Evolutionary conservation across 768 basidiomycete species (phyloP).

Genomic region (Roridomyces roridus): DNA sequence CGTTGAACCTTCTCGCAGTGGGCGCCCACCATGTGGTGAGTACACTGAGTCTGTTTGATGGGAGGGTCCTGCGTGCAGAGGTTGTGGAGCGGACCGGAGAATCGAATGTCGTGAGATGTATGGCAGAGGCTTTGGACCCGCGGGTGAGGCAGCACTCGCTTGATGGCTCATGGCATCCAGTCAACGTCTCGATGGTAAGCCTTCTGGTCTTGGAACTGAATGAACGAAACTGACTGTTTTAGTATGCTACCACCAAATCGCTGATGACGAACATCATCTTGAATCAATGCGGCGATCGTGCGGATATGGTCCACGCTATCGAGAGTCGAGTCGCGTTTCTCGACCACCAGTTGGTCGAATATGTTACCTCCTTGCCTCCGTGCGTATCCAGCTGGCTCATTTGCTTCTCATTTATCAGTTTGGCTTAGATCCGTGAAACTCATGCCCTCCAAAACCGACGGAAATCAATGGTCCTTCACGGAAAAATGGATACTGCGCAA

Average conservation of each 20-base stretch:
- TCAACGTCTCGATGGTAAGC: not conserved
- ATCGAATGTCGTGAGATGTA: not conserved
- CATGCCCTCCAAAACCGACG: not conserved
- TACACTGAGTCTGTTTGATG: no score
- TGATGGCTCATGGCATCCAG: no score
- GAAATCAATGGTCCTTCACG: slow-evolving; percentile 1
- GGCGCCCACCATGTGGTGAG: no score
- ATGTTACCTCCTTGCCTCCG: slow-evolving; percentile 11
- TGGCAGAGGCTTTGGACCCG: slow-evolving; percentile 1
- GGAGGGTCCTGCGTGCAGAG: no score
- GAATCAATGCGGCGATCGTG: slow-evolving; percentile 8
- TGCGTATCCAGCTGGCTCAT: not conserved
- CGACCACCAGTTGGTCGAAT: slow-evolving; percentile 16
- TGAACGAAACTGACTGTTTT: no score
- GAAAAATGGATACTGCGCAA: slow-evolving; percentile 23
- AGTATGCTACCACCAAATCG: slow-evolving; percentile 7
- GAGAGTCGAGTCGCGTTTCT: no score
- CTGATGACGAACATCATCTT: slow-evolving; percentile 6
- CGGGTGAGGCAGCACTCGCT: slow-evolving; percentile 1
- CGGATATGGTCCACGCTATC: slow-evolving; percentile 9
- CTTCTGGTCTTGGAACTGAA: no score
- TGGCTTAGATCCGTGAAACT: not conserved
- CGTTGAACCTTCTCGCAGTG: not conserved
- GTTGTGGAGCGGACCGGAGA: no score
- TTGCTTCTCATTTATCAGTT: not conserved